Evolutionary conservation across 2,329 filamentous ascomycete species (phyloP), one percentile per base, ranked within the genome.

Genomic region (Talaromyces atroroseus): DNA sequence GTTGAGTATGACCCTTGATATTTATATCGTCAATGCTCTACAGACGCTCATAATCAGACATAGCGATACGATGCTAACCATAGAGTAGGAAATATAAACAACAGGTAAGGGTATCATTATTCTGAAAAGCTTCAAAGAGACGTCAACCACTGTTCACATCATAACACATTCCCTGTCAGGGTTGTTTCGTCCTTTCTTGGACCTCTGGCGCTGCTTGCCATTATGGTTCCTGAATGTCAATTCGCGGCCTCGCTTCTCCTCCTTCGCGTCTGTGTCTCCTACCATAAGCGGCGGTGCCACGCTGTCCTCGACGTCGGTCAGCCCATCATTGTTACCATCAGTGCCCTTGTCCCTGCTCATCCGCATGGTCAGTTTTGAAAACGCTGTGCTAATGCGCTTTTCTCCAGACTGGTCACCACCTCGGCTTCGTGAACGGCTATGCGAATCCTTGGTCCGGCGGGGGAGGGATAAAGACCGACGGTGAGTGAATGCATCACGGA

Each of bases 111-210:
- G 48, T 56, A 56, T 50, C 47, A 44, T 56, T 16, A 20, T 29
- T 48, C 14, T 26, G 24, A 48, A n/a, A 48, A 48, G 14, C 23
- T 29, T 16, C 23, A 18, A 20, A 32, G 46, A 48, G 46, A 40
- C 20, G 18, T 36, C 16, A 36, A 21, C 29, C 24, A n/a, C 26
- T 50, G 26, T 46, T 68, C 63, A 76, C 73, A 76, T 77, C 42
- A 76, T 63, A 55, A 64, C 54, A 63, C 75, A 78, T 60, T 78
- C 75, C 49, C 75, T 67, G 44, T 78, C 75, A 8, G 71, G 67
- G 42, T 68, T 67, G 40, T 68, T 69, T 45, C 61, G 64, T 49
- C 67, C 69, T 32, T 61, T 65, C 49, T 68, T 74, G 56, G 75
- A 21, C 23, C 68, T 40, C 66, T 66, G 61, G 68, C 74, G 21